Evolutionary conservation across 306 rosid genomes (phyloP).

Genomic region (Glycine tomentella): DNA sequence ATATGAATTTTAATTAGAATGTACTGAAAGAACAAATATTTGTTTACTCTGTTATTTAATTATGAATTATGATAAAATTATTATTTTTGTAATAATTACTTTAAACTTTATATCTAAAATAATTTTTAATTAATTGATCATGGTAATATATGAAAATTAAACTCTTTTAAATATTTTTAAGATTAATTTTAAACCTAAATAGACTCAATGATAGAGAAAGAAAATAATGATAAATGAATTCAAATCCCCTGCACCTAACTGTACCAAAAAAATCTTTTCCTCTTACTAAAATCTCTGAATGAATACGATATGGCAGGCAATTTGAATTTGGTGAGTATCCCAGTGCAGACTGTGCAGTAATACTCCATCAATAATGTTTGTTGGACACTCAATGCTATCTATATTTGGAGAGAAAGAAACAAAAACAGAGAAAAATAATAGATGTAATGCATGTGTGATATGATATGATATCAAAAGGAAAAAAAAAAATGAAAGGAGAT

Average conservation of each 20-base stretch:
- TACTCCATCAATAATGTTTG: neutral
- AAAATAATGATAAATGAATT: neutral
- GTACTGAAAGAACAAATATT: no score
- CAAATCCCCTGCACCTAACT: neutral
- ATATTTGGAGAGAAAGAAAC: neutral
- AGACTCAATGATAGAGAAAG: neutral
- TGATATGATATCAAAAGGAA: no score
- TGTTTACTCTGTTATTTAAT: no score
- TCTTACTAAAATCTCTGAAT: neutral
- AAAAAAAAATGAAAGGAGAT: no score
- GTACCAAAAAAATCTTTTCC: slow-evolving; percentile 12
- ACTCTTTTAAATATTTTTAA: neutral
- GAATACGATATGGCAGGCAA: neutral
- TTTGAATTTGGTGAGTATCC: slow-evolving; percentile 24
- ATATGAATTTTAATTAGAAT: no score
- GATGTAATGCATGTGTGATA: no score
- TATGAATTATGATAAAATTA: no score
- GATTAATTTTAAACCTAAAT: neutral
- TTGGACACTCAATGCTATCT: neutral
- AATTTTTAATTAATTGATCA: no score
- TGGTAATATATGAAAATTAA: no score
- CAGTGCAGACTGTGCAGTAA: neutral
- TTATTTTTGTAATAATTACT: no score
- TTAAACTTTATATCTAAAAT: no score
- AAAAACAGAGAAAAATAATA: no score